A percentile compares a stretch with the other conserved stretches of the same genome.
These are phyloP conservation scores for Gremmenia infestans DNA, from an alignment of 2,329 filamentous ascomycete species.

Conservation along the genomic window DNA sequence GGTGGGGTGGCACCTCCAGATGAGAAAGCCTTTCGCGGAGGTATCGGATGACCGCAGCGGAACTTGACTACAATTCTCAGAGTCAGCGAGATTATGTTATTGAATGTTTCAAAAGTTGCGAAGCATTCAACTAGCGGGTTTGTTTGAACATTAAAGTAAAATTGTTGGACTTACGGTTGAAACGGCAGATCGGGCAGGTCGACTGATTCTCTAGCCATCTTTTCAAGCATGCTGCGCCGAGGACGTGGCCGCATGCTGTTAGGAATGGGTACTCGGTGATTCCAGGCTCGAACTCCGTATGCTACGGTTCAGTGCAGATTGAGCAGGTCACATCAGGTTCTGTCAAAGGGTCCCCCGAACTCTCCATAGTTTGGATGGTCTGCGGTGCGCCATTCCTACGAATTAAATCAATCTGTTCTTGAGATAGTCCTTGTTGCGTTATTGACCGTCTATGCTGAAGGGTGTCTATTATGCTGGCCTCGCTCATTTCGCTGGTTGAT, in stretches of 20 bases:
- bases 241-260: constrained; percentile 2
- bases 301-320: background rate
- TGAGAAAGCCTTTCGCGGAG: no score
- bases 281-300: background rate
- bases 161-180: background rate
- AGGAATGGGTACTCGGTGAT: background rate
- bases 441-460: no score
- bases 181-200: background rate
- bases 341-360: background rate
- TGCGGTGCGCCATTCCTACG: background rate
- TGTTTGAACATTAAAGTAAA: no score
- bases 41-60: no score
- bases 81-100: no score
- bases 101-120: no score
- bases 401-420: background rate
- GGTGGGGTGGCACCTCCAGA: no score
- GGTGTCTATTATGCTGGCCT: no score
- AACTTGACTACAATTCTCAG: no score
- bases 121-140: no score
- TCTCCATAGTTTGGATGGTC: background rate
- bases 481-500: no score
- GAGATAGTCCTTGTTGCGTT: background rate
- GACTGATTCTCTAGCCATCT: background rate
- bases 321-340: background rate
- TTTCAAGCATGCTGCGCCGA: background rate